These are phyloP conservation scores for Fusarium newnesense DNA, from an alignment of 2,329 filamentous ascomycete genomes.

Conservation along the genomic window DNA sequence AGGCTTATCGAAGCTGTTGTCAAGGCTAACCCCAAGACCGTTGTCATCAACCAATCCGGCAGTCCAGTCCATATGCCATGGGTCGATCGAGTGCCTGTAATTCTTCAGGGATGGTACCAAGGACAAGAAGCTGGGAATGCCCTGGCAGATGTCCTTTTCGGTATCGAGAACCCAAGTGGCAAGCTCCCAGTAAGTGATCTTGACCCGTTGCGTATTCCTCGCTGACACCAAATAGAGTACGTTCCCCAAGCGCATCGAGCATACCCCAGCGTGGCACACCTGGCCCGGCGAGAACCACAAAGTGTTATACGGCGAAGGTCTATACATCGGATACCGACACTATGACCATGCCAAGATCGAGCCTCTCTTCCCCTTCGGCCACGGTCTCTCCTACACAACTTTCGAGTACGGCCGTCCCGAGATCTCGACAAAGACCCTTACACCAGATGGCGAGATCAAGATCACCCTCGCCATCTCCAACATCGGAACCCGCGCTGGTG, in stretches of 20 bases:
- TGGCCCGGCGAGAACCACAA: slow-evolving; percentile 77
- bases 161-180: slow-evolving; percentile 73
- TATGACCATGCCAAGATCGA: slow-evolving; percentile 71
- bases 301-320: slow-evolving; percentile 76
- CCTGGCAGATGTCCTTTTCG: slow-evolving; percentile 74
- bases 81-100: slow-evolving; percentile 70
- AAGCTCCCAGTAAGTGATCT: slow-evolving; percentile 67
- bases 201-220: rapidly evolving
- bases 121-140: slow-evolving; percentile 79
- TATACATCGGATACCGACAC: slow-evolving; percentile 79
- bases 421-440: slow-evolving; percentile 56
- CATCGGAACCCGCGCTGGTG: slow-evolving; percentile 64
- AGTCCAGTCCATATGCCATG: slow-evolving; percentile 70
- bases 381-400: slow-evolving; percentile 77
- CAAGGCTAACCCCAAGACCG: slow-evolving; percentile 70
- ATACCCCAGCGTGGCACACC: slow-evolving; percentile 77
- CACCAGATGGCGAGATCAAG: slow-evolving; percentile 53
- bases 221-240: slow-evolving; percentile 58
- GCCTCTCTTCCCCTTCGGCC: slow-evolving; percentile 77
- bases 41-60: slow-evolving; percentile 68
- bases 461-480: slow-evolving; percentile 63
- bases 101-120: slow-evolving; percentile 64
- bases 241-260: slow-evolving; percentile 71
- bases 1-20: slow-evolving; percentile 71
- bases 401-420: slow-evolving; percentile 72